Base-by-base conservation (phyloP, 2,329 filamentous ascomycete species). In the Stagonosporopsis rhizophila region DNA sequence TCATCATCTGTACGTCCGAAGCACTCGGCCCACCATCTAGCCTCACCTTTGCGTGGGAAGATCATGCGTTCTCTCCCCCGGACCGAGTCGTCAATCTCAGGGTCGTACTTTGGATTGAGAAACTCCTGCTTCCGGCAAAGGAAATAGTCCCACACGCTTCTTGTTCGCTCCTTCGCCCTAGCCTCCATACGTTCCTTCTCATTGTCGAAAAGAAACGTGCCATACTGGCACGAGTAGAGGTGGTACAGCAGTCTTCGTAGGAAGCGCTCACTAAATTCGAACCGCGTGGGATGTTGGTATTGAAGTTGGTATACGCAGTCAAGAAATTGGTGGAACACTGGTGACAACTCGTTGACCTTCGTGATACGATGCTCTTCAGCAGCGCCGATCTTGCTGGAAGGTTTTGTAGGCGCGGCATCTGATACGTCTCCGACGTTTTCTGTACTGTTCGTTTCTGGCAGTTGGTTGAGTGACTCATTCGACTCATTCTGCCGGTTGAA, bases 121-220 rank as follows among this genome's bases (percentile, higher is more conserved):
- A 98, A 99, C 68, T 96, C 90, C 19, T 85, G 81, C 62, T 85
- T 87, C 11, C 93, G 86, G 39, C 89, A 87, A 7, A 98, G 80
- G 75, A 99, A 98, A 73, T 98, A 97, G 65, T 95, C 90, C 95
- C 95, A 99, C 1, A 97, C 95, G 20, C 91, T 96, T 3, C 89
- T 84, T 3, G 92, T 96, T 50, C 86, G 83, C 66, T 92, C 87
- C 35, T 82, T 80, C 1, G 90, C 87, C 25, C 81, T 83, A 20
- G 86, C 84, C 39, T 95, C 89, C 15, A 86, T 80, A 3, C 95
- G 88, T 68, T 96, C 90, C 70, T 92, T 95, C 75, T 99, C 95
- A 52, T 87, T 96, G 78, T 99, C 97, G 77, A 91, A 96, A 5
- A 99, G 82, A 73, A 99, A 99, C 0, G 94, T 97, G 41, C 95